phyloP scores from a whole-genome alignment of 768 basidiomycete species.

The Suillus sp. region DNA sequence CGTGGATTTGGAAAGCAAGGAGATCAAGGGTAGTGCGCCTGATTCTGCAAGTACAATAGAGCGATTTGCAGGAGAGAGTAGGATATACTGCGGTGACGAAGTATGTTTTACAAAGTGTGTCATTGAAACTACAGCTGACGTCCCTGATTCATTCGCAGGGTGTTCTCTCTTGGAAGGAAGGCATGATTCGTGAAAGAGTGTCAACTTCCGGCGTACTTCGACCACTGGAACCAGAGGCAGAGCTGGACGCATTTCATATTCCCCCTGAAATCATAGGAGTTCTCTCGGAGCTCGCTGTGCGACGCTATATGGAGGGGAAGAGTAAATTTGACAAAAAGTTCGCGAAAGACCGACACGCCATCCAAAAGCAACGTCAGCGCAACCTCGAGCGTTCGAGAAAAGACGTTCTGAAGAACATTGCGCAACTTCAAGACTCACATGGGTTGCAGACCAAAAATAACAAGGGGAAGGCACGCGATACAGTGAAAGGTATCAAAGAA shows the following conservation, averaged over 20 bases:
- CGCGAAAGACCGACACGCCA: slow-evolving; percentile 49
- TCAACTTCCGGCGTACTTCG: slow-evolving; percentile 82
- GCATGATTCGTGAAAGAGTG: slow-evolving; percentile 92
- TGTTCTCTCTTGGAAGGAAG: slow-evolving; percentile 41
- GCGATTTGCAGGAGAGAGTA: slow-evolving; percentile 61
- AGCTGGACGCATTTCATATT: slow-evolving; percentile 67
- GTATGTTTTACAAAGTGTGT: slow-evolving; percentile 36
- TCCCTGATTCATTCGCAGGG: slow-evolving; percentile 31
- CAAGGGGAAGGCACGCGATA: slow-evolving; percentile 25
- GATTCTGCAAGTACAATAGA: slow-evolving; percentile 17
- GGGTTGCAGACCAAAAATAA: slow-evolving; percentile 19
- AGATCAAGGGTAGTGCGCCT: slow-evolving; percentile 20
- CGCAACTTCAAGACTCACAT: slow-evolving; percentile 39
- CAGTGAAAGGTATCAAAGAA: slow-evolving; percentile 27
- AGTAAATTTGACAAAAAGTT: slow-evolving; percentile 70
- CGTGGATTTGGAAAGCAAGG: slow-evolving; percentile 23
- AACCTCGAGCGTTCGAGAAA: slow-evolving; percentile 65
- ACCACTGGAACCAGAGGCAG: slow-evolving; percentile 69
- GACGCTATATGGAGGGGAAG: slow-evolving; percentile 73
- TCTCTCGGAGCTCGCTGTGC: slow-evolving; percentile 71
- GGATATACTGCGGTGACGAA: slow-evolving; percentile 53
- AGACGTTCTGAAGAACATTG: slow-evolving; percentile 59
- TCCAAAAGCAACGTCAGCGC: slow-evolving; percentile 68
- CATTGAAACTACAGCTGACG: slow-evolving; percentile 7
- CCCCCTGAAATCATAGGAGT: slow-evolving; percentile 68